Base-by-base conservation (phyloP, 2,329 filamentous ascomycete genomes). In the Pyricularia pennisetigena region DNA sequence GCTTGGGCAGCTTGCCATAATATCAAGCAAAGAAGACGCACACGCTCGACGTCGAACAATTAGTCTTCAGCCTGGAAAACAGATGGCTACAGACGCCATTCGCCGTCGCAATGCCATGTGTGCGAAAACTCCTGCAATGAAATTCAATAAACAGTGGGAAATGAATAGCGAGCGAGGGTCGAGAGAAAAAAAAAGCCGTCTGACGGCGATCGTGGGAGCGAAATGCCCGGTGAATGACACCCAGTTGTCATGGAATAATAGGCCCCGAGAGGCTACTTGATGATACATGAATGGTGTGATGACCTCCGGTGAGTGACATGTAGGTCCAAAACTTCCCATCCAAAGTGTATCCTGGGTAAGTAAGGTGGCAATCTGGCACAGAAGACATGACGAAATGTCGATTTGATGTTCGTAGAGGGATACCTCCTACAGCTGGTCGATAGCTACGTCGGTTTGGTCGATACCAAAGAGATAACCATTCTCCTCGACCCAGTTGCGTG, bases 401-500 rank as follows among this genome's bases (percentile, higher is more conserved):
- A 61, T 26, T 24, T 61, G n/a, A 61, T 61, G 57, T 24, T 61
- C 9, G 16, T 57, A 57, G 57, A 12, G 57, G 24, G 10, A 14
- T 14, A 35, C 26, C 29, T 54, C 28, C 59, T 66, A 65, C 23
- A 82, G 76, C 70, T 86, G 81, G 70, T 87, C 85, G 69, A 86
- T 78, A 63, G 81, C 79, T 67, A 84, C 73, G 63, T 82, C 76
- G 28, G 79, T 79, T 69, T 86, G 82, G 30, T 76, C 76, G 70
- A 90, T 82, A 70, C 83, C 85, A 70, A 88, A 87, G 67, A 82
- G 75, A 30, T 78, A 74, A 3, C 86, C 86, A 73, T 91, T 91
- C 78, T 90, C 91, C 85, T 97, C 97, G 69, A 93, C 93, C 95
- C 95, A 99, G 75, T 91, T 88, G 74, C 94, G 92, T 49, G 94